Evolutionary conservation across 2,329 filamentous ascomycete species (phyloP).

Genomic region (Arthroderma sp.): DNA sequence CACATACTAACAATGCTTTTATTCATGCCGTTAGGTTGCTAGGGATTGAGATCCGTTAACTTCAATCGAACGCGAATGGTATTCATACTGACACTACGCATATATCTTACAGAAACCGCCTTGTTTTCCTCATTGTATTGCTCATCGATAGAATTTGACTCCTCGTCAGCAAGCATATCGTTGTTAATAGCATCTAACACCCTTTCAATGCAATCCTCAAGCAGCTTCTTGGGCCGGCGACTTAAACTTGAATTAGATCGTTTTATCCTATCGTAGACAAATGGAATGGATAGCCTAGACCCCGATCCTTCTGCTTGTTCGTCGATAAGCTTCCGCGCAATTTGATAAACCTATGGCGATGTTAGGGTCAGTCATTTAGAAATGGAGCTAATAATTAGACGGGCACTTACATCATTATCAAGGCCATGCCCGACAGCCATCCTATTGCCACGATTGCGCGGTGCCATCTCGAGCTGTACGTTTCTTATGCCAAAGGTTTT

Average conservation of each 20-base stretch:
- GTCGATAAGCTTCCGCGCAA: constrained; percentile 64
- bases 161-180: constrained; percentile 46
- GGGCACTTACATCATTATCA: constrained; percentile 45
- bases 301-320: constrained; percentile 41
- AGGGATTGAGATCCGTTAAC: neutral
- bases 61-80: no score
- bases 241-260: constrained; percentile 76
- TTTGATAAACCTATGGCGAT: constrained; percentile 51
- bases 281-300: constrained; percentile 43
- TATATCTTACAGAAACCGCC: constrained; percentile 15
- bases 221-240: constrained; percentile 62
- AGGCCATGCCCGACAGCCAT: constrained; percentile 42
- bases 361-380: neutral
- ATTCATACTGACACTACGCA: no score
- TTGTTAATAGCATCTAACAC: constrained; percentile 60
- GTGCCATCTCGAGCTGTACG: constrained; percentile 20
- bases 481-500: no score
- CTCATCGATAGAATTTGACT: constrained; percentile 35
- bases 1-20: constrained; percentile 49
- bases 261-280: constrained; percentile 68
- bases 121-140: constrained; percentile 20
- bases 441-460: constrained; percentile 29
- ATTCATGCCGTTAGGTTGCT: constrained; percentile 52
- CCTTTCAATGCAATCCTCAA: constrained; percentile 77
- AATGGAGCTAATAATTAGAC: neutral